A percentile compares a stretch with the other conserved stretches of the same genome.
Conservation (phyloP, 1,284 basidiomycete genomes). For the Kalmanozyma brasiliensis region DNA sequence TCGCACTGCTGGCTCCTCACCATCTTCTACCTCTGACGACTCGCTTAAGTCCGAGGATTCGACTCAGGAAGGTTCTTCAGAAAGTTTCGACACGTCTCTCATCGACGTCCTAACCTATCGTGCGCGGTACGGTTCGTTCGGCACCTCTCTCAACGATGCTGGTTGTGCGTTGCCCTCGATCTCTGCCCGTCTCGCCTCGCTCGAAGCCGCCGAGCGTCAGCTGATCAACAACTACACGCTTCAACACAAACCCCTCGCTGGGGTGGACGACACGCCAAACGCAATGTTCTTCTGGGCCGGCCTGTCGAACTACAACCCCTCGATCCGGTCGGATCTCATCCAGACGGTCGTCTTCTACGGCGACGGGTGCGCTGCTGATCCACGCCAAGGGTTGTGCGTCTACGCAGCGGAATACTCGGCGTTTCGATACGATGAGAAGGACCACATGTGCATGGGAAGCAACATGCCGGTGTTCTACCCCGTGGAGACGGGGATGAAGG, state of each 20-base stretch:
- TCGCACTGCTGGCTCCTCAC: not conserved
- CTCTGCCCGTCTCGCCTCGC: constrained; percentile 18
- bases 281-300: constrained; percentile 52
- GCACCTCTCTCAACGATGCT: constrained; percentile 29
- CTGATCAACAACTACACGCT: constrained; percentile 38
- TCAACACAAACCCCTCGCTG: constrained; percentile 18
- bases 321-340: constrained; percentile 23
- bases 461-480: constrained; percentile 44
- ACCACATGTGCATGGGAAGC: constrained; percentile 48
- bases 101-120: constrained; percentile 47
- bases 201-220: constrained; percentile 23
- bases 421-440: constrained; percentile 26
- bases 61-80: too few species aligned
- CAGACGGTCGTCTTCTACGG: constrained; percentile 47
- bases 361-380: constrained; percentile 39
- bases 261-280: constrained; percentile 1
- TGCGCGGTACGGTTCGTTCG: constrained; percentile 30
- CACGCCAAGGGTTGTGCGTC: constrained; percentile 26
- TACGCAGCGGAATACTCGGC: constrained; percentile 37
- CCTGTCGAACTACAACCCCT: constrained; percentile 36
- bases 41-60: too few species aligned
- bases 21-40: not conserved
- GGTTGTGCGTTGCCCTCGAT: constrained; percentile 36
- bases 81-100: constrained; percentile 13
- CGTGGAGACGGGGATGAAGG: constrained; percentile 19